These are phyloP conservation scores for Candida chauliodis DNA, from an alignment of 805 yeast species.

Conservation along the genomic window DNA sequence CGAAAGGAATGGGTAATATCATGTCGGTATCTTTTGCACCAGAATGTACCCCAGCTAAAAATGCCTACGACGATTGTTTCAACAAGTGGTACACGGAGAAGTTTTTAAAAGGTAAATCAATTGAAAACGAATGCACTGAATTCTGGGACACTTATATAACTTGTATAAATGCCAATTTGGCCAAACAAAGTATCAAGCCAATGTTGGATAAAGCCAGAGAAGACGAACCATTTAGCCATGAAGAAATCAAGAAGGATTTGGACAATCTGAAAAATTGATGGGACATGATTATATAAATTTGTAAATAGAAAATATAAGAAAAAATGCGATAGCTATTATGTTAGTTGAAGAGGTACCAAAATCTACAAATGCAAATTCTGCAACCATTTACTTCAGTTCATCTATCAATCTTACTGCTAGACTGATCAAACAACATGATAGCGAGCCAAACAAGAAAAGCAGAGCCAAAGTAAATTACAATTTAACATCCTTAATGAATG, in stretches of 20 bases:
- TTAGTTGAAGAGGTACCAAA: conserved; percentile 43
- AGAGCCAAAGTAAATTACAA: conserved; percentile 44
- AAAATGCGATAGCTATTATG: conserved; percentile 19
- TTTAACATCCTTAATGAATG: conserved; percentile 39
- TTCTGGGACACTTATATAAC: conserved; percentile 84
- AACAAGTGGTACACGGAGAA: conserved; percentile 93
- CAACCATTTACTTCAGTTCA: conserved; percentile 40
- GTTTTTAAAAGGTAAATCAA: conserved; percentile 51
- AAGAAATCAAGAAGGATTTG: conserved; percentile 25
- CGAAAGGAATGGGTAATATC: conserved; percentile 36
- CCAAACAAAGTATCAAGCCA: conserved; percentile 72
- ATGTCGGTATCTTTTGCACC: conserved; percentile 85
- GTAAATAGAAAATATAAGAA: conserved; percentile 1
- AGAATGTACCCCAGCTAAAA: conserved; percentile 86
- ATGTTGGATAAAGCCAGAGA: conserved; percentile 85
- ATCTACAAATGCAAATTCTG: conserved; percentile 23
- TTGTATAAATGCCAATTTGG: conserved; percentile 74
- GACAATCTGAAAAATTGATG: conserved; percentile 8
- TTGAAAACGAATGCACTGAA: conserved; percentile 85
- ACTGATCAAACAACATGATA: conserved; percentile 16
- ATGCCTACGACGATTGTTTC: conserved; percentile 87
- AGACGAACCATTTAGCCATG: conserved; percentile 71
- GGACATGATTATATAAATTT: not conserved
- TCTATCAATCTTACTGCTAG: conserved; percentile 41
- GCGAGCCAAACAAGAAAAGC: conserved; percentile 22